These are phyloP conservation scores for Lentinula novae-zelandiae DNA, from an alignment of 1,284 basidiomycete genomes.

Conservation along the genomic window DNA sequence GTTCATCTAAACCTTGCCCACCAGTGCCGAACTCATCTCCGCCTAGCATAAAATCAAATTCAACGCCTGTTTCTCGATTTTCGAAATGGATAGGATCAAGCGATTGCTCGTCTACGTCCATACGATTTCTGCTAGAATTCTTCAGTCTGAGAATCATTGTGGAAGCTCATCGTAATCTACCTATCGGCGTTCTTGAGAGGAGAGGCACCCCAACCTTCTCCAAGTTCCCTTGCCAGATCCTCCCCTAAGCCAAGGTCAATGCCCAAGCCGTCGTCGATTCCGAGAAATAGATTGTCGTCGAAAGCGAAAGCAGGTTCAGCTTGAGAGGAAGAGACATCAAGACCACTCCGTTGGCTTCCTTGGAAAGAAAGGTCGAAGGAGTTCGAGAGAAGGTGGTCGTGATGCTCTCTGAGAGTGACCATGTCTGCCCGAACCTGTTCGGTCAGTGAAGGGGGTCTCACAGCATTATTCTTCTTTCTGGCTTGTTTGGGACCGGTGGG, in stretches of 20 bases:
- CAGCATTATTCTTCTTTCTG: constrained; percentile 29
- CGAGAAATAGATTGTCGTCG: constrained; percentile 48
- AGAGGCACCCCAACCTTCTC: constrained; percentile 58
- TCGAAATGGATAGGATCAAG: constrained; percentile 7
- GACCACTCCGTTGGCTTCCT: constrained; percentile 29
- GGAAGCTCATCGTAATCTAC: constrained; percentile 10
- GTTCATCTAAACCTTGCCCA: background rate
- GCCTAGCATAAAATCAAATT: constrained; percentile 28
- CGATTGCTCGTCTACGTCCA: constrained; percentile 14
- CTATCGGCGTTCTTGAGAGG: constrained; percentile 21
- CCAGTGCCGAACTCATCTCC: constrained; percentile 1
- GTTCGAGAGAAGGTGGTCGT: constrained; percentile 59
- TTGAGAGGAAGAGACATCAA: constrained; percentile 55
- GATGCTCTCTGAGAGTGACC: constrained; percentile 67
- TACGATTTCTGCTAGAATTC: background rate
- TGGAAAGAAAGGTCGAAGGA: constrained; percentile 62
- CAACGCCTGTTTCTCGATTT: constrained; percentile 10
- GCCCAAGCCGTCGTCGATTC: constrained; percentile 49
- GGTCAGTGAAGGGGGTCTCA: constrained; percentile 21
- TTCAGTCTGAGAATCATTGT: no score
- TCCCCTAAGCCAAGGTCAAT: constrained; percentile 58
- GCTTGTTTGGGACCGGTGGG: constrained; percentile 30
- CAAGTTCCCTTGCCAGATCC: constrained; percentile 69
- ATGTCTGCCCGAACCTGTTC: constrained; percentile 48
- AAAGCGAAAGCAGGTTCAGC: constrained; percentile 45